These are phyloP conservation scores for Sclerotinia sclerotiorum DNA, from an alignment of 2,329 filamentous ascomycete genomes.

Conservation along the genomic window DNA sequence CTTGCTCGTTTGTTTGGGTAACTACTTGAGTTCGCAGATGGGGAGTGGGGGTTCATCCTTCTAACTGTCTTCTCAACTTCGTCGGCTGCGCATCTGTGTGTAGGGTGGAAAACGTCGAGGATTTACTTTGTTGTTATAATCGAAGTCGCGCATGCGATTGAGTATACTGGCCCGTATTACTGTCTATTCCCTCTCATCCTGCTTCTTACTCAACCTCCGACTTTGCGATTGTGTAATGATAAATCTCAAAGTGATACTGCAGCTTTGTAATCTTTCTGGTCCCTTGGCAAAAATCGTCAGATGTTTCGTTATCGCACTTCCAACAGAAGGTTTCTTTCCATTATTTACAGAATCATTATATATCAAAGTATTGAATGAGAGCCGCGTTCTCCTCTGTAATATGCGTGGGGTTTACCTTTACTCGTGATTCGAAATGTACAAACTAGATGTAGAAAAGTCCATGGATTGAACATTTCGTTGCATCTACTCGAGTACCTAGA, in stretches of 20 bases:
- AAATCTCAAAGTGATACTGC: background rate
- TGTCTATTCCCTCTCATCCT: constrained; percentile 18
- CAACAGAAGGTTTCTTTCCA: background rate
- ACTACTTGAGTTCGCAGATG: constrained; percentile 48
- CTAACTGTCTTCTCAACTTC: background rate
- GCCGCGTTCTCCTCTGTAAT: constrained; percentile 12
- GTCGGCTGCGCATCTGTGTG: constrained; percentile 10
- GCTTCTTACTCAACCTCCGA: constrained; percentile 9
- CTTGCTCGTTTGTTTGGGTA: constrained; percentile 58
- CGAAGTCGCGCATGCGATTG: constrained; percentile 10
- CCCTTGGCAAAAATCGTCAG: constrained; percentile 8
- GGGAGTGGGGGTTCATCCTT: constrained; percentile 50
- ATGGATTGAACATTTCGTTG: constrained; percentile 3
- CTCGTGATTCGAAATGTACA: constrained; percentile 5
- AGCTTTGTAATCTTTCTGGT: constrained; percentile 14
- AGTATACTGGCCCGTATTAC: background rate
- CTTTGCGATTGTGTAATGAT: constrained; percentile 10
- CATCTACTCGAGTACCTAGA: no score
- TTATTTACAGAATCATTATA: background rate
- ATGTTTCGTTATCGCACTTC: constrained; percentile 11
- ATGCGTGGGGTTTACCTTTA: constrained; percentile 7
- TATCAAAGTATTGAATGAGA: constrained; percentile 19
- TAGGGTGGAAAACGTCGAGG: background rate
- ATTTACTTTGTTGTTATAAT: background rate
- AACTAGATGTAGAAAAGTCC: constrained; percentile 1